Conservation (phyloP, 805 yeast species). For the Ogataea paraovalis region DNA sequence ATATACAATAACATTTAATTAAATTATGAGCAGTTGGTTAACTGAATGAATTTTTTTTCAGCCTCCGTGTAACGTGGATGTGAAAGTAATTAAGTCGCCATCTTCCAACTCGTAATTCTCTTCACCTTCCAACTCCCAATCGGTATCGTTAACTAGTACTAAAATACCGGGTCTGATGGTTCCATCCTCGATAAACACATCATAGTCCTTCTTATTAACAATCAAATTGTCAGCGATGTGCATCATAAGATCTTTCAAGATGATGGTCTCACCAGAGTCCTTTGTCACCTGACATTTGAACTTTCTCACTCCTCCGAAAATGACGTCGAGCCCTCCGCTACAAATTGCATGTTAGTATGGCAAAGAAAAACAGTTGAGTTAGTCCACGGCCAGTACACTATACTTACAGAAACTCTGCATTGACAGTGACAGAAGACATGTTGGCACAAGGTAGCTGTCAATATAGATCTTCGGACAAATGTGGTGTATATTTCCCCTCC, state of each 20-base stretch:
- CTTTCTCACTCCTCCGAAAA: constrained; percentile 57
- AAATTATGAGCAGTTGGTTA: too few relatives aligned
- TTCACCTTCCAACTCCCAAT: constrained; percentile 94
- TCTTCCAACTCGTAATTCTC: constrained; percentile 72
- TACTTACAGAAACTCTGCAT: constrained; percentile 40
- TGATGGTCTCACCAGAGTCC: constrained; percentile 30
- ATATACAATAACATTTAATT: not conserved
- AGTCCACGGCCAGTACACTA: not conserved
- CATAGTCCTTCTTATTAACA: constrained; percentile 56
- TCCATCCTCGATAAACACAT: constrained; percentile 77
- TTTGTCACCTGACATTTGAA: constrained; percentile 44
- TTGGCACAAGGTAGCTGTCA: too few relatives aligned
- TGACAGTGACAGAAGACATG: constrained; percentile 32
- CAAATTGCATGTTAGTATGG: not conserved
- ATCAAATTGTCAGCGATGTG: constrained; percentile 53
- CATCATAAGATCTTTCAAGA: constrained; percentile 48
- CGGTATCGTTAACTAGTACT: constrained; percentile 88
- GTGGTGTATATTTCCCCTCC: too few relatives aligned
- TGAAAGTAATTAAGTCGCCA: constrained; percentile 78
- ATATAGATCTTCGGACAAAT: too few relatives aligned
- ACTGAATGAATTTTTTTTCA: too few relatives aligned
- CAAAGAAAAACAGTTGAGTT: not conserved
- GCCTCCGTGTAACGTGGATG: constrained; percentile 95
- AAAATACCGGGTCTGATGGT: constrained; percentile 87
- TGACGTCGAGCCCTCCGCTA: constrained; percentile 80